phyloP scores from a whole-genome alignment of 441 rosid species.

The Gossypium schwendimanii region DNA sequence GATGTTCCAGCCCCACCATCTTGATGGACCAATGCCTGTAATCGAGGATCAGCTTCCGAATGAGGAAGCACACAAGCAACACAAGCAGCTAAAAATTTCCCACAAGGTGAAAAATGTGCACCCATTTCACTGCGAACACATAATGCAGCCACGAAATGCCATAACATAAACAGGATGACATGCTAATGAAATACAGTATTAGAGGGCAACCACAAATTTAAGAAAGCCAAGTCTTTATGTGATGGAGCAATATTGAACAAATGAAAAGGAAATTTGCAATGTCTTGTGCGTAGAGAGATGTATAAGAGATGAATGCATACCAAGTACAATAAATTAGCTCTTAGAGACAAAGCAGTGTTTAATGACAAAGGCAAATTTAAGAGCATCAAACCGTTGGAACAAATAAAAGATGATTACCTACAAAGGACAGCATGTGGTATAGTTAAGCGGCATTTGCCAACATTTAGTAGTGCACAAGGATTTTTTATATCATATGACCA shows the following conservation, averaged over 20 bases:
- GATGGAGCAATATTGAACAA: neutral
- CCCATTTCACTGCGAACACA: constrained; percentile 88
- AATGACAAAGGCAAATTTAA: neutral
- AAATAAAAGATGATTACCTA: constrained; percentile 38
- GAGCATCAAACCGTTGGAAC: constrained; percentile 4
- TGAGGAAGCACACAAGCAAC: constrained; percentile 81
- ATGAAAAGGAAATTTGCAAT: neutral
- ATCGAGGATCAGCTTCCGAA: constrained; percentile 57
- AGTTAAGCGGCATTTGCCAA: constrained; percentile 53
- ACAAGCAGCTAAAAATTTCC: constrained; percentile 85
- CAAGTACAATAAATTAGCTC: neutral
- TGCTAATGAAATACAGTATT: neutral
- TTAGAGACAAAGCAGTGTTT: neutral
- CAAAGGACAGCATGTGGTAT: constrained; percentile 91
- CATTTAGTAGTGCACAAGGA: constrained; percentile 44
- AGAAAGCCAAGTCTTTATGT: neutral
- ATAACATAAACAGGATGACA: constrained; percentile 7
- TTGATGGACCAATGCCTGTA: constrained; percentile 44
- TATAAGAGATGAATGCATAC: neutral
- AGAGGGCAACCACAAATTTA: neutral
- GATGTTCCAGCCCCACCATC: constrained; percentile 65
- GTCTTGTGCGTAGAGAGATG: neutral
- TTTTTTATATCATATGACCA: constrained; percentile 69
- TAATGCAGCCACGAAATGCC: constrained; percentile 1
- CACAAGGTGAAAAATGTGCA: constrained; percentile 94